Percentiles rank a stretch among this genome's conserved stretches.
Conservation (phyloP, 2,329 filamentous ascomycete species). For the Arthrocladium fulminans region DNA sequence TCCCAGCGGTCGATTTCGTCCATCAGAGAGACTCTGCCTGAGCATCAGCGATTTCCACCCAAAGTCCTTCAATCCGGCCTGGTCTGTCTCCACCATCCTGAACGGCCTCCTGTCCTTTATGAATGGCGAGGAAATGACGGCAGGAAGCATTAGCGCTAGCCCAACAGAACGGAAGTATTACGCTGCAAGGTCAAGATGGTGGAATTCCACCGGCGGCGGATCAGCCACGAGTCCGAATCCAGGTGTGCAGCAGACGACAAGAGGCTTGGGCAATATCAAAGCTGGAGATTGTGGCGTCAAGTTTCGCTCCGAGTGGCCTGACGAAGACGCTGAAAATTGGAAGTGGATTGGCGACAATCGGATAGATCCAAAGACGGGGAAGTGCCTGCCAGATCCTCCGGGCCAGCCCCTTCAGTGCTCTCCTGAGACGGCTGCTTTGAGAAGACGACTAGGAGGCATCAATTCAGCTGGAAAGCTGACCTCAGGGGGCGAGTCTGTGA, state of each 20-base stretch:
- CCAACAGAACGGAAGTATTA: slow-evolving; percentile 69
- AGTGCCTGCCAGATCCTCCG: slow-evolving; percentile 46
- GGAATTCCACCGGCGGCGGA: slow-evolving; percentile 90
- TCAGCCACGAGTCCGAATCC: slow-evolving; percentile 47
- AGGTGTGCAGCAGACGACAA: slow-evolving; percentile 46
- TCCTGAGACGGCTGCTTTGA: slow-evolving; percentile 54
- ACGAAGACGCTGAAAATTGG: slow-evolving; percentile 81
- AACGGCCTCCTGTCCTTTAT: slow-evolving; percentile 94
- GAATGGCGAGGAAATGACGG: slow-evolving; percentile 98
- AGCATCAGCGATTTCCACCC: slow-evolving; percentile 97
- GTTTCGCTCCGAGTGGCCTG: slow-evolving; percentile 82
- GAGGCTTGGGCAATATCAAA: slow-evolving; percentile 70
- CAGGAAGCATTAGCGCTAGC: slow-evolving; percentile 71
- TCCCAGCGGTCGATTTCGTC: slow-evolving; percentile 88
- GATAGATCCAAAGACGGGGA: slow-evolving; percentile 69
- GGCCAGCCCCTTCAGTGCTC: slow-evolving; percentile 43
- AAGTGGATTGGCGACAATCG: slow-evolving; percentile 79
- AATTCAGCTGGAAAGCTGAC: slow-evolving; percentile 51
- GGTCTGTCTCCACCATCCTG: slow-evolving; percentile 94
- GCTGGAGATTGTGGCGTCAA: slow-evolving; percentile 86
- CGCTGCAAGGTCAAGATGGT: slow-evolving; percentile 76
- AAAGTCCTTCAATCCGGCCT: slow-evolving; percentile 94
- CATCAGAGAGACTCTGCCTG: slow-evolving; percentile 81
- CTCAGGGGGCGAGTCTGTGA: slow-evolving; percentile 65
- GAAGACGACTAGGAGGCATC: slow-evolving; percentile 53